A percentile compares a stretch with the other conserved stretches of the same genome.
phyloP scores from a whole-genome alignment of 129 eudicot genomes.

The Helichrysum umbraculigerum region DNA sequence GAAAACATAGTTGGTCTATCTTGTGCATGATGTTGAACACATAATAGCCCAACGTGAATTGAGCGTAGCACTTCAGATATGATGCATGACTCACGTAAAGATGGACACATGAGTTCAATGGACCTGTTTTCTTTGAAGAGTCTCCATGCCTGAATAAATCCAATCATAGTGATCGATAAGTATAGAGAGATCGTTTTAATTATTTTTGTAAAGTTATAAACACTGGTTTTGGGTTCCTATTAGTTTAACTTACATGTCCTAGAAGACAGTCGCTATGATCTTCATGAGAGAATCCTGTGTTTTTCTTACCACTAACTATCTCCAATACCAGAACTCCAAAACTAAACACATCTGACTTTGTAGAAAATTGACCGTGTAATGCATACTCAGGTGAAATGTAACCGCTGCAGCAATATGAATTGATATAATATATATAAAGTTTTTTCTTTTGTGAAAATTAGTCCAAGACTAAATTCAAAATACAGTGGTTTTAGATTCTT shows the following conservation, averaged over 20 bases:
- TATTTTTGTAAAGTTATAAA: too few relatives aligned
- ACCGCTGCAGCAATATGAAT: neutral
- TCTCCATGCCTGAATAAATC: conserved; percentile 43
- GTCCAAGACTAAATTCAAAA: neutral
- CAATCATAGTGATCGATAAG: neutral
- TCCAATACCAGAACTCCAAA: conserved; percentile 18
- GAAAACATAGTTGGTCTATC: conserved; percentile 42
- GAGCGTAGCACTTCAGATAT: conserved; percentile 30
- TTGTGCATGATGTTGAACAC: conserved; percentile 47
- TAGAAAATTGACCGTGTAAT: conserved; percentile 4
- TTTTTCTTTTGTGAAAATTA: too few relatives aligned
- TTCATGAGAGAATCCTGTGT: conserved; percentile 25
- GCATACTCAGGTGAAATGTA: conserved; percentile 19
- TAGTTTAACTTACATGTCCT: conserved; percentile 14
- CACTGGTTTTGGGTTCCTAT: neutral
- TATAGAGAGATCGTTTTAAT: neutral
- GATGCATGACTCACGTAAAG: neutral
- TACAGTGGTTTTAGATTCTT: conserved; percentile 5
- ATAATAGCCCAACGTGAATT: conserved; percentile 37
- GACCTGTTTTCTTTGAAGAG: conserved; percentile 39
- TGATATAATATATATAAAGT: neutral
- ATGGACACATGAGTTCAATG: conserved; percentile 28
- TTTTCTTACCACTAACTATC: conserved; percentile 26
- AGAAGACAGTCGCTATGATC: conserved; percentile 23
- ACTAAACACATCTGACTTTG: conserved; percentile 22